phyloP scores from a whole-genome alignment of 2,329 filamentous ascomycete species.

The Trichoderma polysporum region DNA sequence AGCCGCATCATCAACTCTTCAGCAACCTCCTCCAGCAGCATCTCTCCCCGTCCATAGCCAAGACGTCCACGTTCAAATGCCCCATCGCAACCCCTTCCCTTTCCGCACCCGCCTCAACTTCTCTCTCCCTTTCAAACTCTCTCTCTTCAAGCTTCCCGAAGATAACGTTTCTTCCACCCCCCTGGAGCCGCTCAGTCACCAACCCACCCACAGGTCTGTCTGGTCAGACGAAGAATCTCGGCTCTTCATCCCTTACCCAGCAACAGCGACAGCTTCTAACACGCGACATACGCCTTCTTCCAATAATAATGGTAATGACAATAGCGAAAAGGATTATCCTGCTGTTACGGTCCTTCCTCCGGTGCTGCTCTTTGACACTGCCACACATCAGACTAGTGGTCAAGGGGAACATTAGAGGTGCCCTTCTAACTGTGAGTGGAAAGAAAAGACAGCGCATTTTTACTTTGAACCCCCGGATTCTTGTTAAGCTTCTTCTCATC shows the following conservation, averaged over 20 bases:
- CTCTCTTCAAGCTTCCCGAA: conserved; percentile 22
- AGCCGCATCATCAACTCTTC: background rate
- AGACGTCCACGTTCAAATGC: conserved; percentile 20
- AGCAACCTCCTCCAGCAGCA: background rate
- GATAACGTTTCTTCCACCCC: conserved; percentile 26
- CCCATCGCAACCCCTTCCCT: conserved; percentile 34
- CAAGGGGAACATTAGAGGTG: conserved; percentile 1
- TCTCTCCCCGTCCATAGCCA: conserved; percentile 3
- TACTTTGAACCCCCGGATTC: background rate
- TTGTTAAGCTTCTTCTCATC: background rate
- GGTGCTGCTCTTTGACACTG: background rate
- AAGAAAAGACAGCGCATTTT: background rate
- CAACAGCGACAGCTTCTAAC: background rate
- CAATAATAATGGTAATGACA: background rate
- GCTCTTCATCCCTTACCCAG: background rate
- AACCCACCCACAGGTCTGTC: background rate
- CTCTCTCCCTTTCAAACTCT: conserved; percentile 26
- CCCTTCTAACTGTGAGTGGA: background rate
- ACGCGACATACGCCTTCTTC: background rate
- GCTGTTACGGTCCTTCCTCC: background rate
- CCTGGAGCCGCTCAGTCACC: conserved; percentile 6
- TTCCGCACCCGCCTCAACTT: conserved; percentile 37
- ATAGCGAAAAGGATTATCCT: background rate
- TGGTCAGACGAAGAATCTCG: conserved; percentile 13
- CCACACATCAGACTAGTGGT: background rate